Base-by-base conservation (phyloP, 768 basidiomycete genomes). In the Macrolepiota albuminosa region DNA sequence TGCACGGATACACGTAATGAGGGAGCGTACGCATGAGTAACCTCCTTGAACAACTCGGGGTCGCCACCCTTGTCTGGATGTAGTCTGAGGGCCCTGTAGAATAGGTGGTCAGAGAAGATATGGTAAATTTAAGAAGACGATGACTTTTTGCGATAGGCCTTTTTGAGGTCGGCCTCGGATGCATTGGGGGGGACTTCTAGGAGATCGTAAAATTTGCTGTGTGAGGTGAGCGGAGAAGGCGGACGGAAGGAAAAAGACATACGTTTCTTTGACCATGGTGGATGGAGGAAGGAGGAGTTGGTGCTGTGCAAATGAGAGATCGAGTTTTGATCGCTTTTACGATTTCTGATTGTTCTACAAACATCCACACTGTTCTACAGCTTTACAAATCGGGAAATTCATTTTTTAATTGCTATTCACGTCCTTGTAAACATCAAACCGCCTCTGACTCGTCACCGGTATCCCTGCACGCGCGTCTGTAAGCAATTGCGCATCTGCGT, bases 51-150 rank as follows among this genome's bases (percentile, higher is more conserved):
- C 56, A 91, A 74, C 73, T 98, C 96, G 29, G 94, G 94, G 68
- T 97, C 95, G 59, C 95, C 95, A 50, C 95, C 94, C 76, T 95
- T 95, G 82, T 95, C 93, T 24, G 93, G 93, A 71, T 95, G 93
- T 64, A 93, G 75, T 59, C 89, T 84, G 54, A 95, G 74, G 10
- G 93, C 93, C 73, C 93, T 95, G 60, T 56, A 64, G 54, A 26
- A 54, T 52, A 13, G 4, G 29, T 10, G 59, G 57, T 62, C 31
- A 59, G 60, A 9, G 24, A 62, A 61, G 58, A 47, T 46, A 31
- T 43, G 54, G 37, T 45, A 43, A 52, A 43, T 39, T 40, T n/a
- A 16, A 61, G 33, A 57, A 50, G 46, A 49, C n/a, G 26, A 16
- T 62, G 72, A 93, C 93, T 93, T 94, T 78, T 94, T 95, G 67